Evolutionary conservation across 768 basidiomycete species (phyloP), one percentile per base, ranked within the genome.

Genomic region (Russula sp.): DNA sequence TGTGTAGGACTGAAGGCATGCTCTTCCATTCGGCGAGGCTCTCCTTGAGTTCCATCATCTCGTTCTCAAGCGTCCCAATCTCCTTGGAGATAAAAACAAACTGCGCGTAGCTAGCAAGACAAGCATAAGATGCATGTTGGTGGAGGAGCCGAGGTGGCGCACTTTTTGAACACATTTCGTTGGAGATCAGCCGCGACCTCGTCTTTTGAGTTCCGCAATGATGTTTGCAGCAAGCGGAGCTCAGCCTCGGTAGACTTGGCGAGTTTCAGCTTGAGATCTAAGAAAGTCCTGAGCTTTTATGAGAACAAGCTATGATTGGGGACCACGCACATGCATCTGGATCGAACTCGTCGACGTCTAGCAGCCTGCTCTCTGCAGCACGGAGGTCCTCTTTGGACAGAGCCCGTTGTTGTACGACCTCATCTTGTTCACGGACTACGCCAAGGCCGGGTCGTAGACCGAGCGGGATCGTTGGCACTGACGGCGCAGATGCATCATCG

Each of bases 71-170:
- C 1, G 91, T 88, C 32, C 90, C 88, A 58, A 99, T 96, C 75
- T 98, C 97, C 72, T 98, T 98, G 4, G 97, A 97, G 22, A 99
- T 91, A 59, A 89, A 80, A 32, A 99, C 91, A 72, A 98, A 98
- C 73, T 98, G 94, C 51, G 94, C 91, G 71, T 98, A 98, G 75
- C 96, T 98, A 27, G 22, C 4, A 70, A 18, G 34, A 18, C 16
- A 35, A 22, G 58, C 49, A 10, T 49, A n/a, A 52, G 52, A 52
- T 6, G n/a, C 55, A 55, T 22, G 20, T 55, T 20, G 57, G 22
- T n/a, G 10, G 37, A 62, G 37, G 48, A 39, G 40, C 31, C 39
- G 32, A 39, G 6, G 11, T 18, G 37, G 62, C 81, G 89, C 93
- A 89, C 94, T 97, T 94, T 77, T 95, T 91, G 80, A 97, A 97